Conservation (phyloP, 371 early-diverging fungal species). For the Mortierella sp. region DNA sequence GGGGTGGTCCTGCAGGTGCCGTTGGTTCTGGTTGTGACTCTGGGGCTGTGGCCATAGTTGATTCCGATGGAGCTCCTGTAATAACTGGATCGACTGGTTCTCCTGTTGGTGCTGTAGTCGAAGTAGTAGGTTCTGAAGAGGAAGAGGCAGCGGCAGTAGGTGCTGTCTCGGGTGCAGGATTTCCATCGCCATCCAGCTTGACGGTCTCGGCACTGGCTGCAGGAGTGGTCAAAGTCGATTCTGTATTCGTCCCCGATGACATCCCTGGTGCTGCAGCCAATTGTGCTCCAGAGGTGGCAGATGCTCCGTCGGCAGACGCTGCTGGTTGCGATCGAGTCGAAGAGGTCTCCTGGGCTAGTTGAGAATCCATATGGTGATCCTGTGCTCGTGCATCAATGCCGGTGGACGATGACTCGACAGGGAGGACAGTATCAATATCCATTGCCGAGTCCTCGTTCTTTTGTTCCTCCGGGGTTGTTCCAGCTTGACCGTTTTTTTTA, state of each 20-base stretch:
- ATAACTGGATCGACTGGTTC: background rate
- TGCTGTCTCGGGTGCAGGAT: background rate
- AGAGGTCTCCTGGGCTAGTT: background rate
- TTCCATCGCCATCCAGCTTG: background rate
- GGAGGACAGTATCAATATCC: constrained; percentile 22
- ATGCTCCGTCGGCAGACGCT: background rate
- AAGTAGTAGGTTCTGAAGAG: background rate
- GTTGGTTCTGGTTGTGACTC: background rate
- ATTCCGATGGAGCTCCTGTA: background rate
- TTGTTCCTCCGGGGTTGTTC: background rate
- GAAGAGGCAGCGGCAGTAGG: background rate
- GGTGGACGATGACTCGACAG: background rate
- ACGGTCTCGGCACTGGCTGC: background rate
- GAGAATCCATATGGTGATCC: constrained; percentile 2
- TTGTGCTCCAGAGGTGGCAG: background rate
- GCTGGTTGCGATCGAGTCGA: background rate
- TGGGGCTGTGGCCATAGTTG: background rate
- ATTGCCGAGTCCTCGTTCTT: constrained; percentile 10
- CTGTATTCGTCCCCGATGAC: background rate
- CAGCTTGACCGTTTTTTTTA: background rate
- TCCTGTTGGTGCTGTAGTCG: background rate
- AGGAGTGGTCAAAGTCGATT: background rate
- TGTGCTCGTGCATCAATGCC: background rate
- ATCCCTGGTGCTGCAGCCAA: background rate
- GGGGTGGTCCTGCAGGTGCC: constrained; percentile 2